These are phyloP conservation scores for Podaxis mareebaensis DNA, from an alignment of 768 basidiomycete genomes.

Conservation along the genomic window DNA sequence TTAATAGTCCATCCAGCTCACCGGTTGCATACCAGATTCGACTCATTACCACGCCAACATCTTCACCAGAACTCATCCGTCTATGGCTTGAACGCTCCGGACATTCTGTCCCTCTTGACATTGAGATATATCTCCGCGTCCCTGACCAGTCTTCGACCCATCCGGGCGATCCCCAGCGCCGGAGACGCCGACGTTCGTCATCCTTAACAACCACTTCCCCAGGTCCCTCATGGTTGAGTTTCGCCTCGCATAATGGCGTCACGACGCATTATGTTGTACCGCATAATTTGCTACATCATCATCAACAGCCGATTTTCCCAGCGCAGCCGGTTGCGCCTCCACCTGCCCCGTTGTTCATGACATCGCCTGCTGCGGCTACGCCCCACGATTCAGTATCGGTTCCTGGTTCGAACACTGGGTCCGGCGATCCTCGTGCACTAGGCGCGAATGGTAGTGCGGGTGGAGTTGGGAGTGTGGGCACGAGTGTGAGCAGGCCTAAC, in stretches of 20 bases:
- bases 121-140: constrained; percentile 75
- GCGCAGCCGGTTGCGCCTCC: constrained; percentile 32
- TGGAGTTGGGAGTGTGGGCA: background rate
- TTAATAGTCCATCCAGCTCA: background rate
- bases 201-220: background rate
- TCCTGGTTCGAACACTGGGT: background rate
- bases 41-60: constrained; percentile 64
- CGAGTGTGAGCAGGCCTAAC: constrained; percentile 35
- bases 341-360: constrained; percentile 20
- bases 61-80: constrained; percentile 77
- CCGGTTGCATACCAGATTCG: constrained; percentile 54
- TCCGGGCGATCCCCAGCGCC: constrained; percentile 21
- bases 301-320: constrained; percentile 41
- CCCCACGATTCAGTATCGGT: background rate
- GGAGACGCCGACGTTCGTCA: constrained; percentile 32
- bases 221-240: constrained; percentile 7
- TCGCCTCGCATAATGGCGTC: constrained; percentile 27
- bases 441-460: background rate
- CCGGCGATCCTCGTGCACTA: background rate
- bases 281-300: constrained; percentile 25
- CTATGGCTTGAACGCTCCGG: constrained; percentile 85
- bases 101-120: constrained; percentile 67
- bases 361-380: background rate
- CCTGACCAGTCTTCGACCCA: constrained; percentile 27
- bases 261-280: constrained; percentile 41